Base-by-base conservation (phyloP, 1,139 yeast species). In the Scheffersomyces parashehatae region DNA sequence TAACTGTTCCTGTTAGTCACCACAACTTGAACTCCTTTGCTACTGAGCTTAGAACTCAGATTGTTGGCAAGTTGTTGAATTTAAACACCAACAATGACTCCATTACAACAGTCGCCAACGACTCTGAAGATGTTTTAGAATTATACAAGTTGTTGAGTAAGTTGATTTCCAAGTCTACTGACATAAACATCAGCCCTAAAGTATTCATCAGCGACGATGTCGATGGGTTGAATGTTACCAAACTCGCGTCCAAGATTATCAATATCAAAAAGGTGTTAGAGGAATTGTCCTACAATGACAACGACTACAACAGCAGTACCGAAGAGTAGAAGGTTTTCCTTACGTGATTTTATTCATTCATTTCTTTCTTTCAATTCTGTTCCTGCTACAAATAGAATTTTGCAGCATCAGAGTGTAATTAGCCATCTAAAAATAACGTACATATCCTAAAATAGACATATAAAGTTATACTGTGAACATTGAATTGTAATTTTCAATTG, bases 191-290 rank as follows among this genome's bases (percentile, higher is more conserved):
- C 37, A 72, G 63, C 47, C 61, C 71, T 24, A 68, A 71, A 47
- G 59, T 72, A 3, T 70, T 73, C 49, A 59, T 73, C 42, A 63
- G 68, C 48, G 56, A 65, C 42, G 74, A 69, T 37, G 55, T 58
- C 37, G 65, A 63, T 37, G 41, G 41, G 5, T 58, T 59, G 28
- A 65, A 68, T 7, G 59, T 75, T 28, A 53, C 48, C 14, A 61
- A 62, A 38, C 68, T 77, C 48, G 61, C 70, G n/a, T 46, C 53
- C n/a, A 75, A 76, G 56, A 64, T 77, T 43, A 65, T 74, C 39
- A 64, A 66, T 40, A 71, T 75, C 51, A 71, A 68, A 49, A 64
- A 60, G 41, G 71, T 75, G 3, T 67, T 77, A 46, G 71, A 73
- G 42, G 80, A 73, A 45, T 69, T 76, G 48, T 69, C 73, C 8